Base-by-base conservation (phyloP, 2,329 filamentous ascomycete species). In the Nectriaceae sp. region DNA sequence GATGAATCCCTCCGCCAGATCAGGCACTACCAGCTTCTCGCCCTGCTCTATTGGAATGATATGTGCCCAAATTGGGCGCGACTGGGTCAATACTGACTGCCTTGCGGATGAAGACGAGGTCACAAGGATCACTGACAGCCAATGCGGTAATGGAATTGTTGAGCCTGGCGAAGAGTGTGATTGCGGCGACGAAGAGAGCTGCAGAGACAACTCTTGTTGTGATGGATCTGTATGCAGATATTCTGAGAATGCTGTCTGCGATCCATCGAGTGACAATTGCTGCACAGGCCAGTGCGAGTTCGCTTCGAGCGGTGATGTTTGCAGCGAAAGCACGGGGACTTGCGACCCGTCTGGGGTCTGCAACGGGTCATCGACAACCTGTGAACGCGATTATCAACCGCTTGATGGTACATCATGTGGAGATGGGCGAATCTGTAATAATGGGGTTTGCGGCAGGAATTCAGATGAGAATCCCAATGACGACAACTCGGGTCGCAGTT, bases 131-230 rank as follows among this genome's bases (percentile, higher is more conserved):
- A 86, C 83, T 1, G 87, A 85, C 43, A 86, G 85, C 54, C 84
- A 90, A 61, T 96, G 91, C 67, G 91, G 91, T 42, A 96, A 96
- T 65, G 91, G 91, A 35, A 95, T 96, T 56, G 90, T 96, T 41
- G 90, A 96, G 70, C 75, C 79, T 10, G 90, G 88, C 51, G 90
- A 96, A 68, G 86, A 95, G 44, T 96, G 90, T 69, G 90, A 96
- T 69, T 96, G 91, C 62, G 91, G 90, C 54, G 90, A 90, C 46
- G 70, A 72, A 11, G 70, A 74, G 33, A 80, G 80, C 31, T 96
- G 90, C 65, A 43, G 38, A n/a, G 68, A 75, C 60, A 90, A 95
- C 68, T 56, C 66, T 15, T 96, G 90, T 75, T 96, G 90, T 69
- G 77, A 96, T 59, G 71, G 89, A 1, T 78, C 69, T 1, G 95